Base-by-base conservation (phyloP, 352 stramenopile species). In the Pythium sp. region DNA sequence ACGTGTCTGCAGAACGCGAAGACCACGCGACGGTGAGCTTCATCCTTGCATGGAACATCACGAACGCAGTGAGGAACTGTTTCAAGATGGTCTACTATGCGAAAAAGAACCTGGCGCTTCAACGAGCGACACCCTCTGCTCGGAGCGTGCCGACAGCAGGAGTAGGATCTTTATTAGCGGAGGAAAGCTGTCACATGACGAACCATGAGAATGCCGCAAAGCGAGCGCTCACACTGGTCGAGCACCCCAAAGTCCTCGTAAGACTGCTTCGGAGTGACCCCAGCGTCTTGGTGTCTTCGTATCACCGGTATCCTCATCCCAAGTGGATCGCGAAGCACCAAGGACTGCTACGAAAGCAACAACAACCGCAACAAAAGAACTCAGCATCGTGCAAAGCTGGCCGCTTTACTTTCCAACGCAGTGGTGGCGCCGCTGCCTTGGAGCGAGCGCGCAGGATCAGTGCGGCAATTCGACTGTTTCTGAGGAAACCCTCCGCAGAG, bases 1-100 rank as follows among this genome's bases (percentile, higher is more conserved):
- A 72, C 68, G 57, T 83, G 69, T 56, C 55, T 86, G 3, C 75
- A 86, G 43, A 80, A 72, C 22, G 59, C 75, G 53, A 79, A 81
- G 56, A 80, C 74, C 20, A 70, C 3, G 54, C 72, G 30, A 81
- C 72, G 0, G 47, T 84, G 18, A 38, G 43, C 3, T 53, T 76
- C 24, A 36, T 86, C 18, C 20, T 76, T 6, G 24, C 57, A 2
- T 69, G 77, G 26, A 71, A 76, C 49, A 22, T 55, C 28, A 8
- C 60, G 15, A 49, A 65, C 32, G 43, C 32, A 22, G 30, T 47
- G 3, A 7, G 20, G 24, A 32, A 47, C 9, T 65, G 43, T 2
- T 9, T 41, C 28, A 47, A 20, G 11, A 43, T 56, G n/a, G 26
- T 49, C 26, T 26, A 43, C 15, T 41, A 58, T 14, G 20, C 46